Conservation (phyloP, 2,329 filamentous ascomycete genomes). For the Myriosclerotinia duriaeana region DNA sequence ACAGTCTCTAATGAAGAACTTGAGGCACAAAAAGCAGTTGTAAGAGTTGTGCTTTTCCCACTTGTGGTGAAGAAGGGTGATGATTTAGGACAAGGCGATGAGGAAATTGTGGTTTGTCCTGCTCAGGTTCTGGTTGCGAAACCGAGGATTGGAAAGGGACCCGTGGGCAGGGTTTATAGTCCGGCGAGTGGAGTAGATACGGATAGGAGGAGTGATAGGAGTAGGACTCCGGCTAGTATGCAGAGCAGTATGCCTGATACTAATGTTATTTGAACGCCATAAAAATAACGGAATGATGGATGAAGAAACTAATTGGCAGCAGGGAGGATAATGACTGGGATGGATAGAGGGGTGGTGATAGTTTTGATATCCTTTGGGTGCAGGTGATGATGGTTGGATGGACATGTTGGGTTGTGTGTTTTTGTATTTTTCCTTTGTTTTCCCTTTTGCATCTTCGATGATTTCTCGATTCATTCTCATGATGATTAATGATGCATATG, state of each 20-base stretch:
- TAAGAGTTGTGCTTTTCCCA: constrained; percentile 92
- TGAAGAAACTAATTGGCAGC: constrained; percentile 2
- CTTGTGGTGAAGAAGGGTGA: constrained; percentile 95
- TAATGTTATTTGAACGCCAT: constrained; percentile 33
- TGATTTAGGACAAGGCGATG: constrained; percentile 80
- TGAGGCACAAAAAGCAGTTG: constrained; percentile 71
- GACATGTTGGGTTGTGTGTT: constrained; percentile 9
- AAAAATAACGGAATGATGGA: not conserved
- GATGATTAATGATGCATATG: constrained; percentile 17
- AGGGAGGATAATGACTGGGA: not conserved
- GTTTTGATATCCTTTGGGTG: constrained; percentile 17
- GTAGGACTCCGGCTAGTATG: constrained; percentile 33
- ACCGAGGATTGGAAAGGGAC: constrained; percentile 34
- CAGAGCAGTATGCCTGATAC: constrained; percentile 40
- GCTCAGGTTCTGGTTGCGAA: constrained; percentile 84
- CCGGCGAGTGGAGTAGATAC: constrained; percentile 26
- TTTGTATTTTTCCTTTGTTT: not conserved
- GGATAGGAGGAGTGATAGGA: constrained; percentile 28
- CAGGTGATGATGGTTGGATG: constrained; percentile 2
- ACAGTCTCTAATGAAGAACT: constrained; percentile 71
- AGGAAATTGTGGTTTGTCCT: constrained; percentile 92
- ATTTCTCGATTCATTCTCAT: constrained; percentile 11
- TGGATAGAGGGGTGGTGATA: not conserved
- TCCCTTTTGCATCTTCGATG: not conserved
- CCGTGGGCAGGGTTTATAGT: constrained; percentile 33